Percentiles rank a stretch among this genome's conserved stretches.
phyloP scores from a whole-genome alignment of 768 basidiomycete species.

The Harrya chromipes region DNA sequence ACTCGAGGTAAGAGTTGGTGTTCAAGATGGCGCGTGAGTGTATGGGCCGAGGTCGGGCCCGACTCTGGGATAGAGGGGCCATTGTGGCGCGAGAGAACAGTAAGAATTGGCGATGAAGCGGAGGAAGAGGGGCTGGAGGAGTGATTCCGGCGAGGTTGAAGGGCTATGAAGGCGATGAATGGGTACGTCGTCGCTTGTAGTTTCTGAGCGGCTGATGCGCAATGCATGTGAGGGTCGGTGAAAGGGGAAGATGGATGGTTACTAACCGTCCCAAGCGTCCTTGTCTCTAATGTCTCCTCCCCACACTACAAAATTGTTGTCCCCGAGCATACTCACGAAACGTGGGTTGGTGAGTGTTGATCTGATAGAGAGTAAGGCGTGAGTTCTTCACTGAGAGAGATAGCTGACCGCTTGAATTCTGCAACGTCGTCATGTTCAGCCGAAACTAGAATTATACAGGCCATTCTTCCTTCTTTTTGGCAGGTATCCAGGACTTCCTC shows the following conservation, averaged over 20 bases:
- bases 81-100: constrained; percentile 83
- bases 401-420: constrained; percentile 75
- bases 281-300: constrained; percentile 84
- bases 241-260: background rate
- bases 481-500: constrained; percentile 72
- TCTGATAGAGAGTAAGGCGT: constrained; percentile 33
- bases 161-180: constrained; percentile 86
- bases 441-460: constrained; percentile 80
- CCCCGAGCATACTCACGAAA: constrained; percentile 64
- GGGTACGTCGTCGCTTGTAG: constrained; percentile 90
- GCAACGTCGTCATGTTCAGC: constrained; percentile 88
- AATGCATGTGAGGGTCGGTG: background rate
- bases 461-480: constrained; percentile 68
- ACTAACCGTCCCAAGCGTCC: constrained; percentile 77
- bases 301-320: constrained; percentile 83
- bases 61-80: constrained; percentile 52
- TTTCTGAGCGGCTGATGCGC: constrained; percentile 55
- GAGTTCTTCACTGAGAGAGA: background rate
- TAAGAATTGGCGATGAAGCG: constrained; percentile 50
- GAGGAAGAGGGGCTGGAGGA: constrained; percentile 33
- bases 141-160: constrained; percentile 65
- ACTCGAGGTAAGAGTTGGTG: constrained; percentile 76
- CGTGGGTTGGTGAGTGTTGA: constrained; percentile 71
- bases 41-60: constrained; percentile 58
- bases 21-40: constrained; percentile 64